Evolutionary conservation across 2,329 filamentous ascomycete species (phyloP).

Genomic region (Colletotrichum filicis): DNA sequence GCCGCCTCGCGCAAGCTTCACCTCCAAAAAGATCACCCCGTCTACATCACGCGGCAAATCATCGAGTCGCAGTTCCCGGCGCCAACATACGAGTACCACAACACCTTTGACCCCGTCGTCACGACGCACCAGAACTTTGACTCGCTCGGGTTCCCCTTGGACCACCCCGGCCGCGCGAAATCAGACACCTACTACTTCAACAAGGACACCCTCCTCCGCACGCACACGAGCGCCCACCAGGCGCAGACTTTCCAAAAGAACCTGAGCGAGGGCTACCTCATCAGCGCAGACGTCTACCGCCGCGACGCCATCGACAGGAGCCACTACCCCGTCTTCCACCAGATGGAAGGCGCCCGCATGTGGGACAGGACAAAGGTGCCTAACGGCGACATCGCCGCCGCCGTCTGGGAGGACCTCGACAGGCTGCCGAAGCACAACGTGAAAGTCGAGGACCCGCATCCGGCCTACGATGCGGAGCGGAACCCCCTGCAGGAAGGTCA

Average conservation of each 20-base stretch:
- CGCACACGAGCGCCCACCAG: constrained; percentile 95
- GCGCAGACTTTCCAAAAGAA: constrained; percentile 81
- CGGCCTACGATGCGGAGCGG: constrained; percentile 77
- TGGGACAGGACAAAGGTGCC: constrained; percentile 79
- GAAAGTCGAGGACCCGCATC: constrained; percentile 85
- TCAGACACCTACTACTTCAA: constrained; percentile 98
- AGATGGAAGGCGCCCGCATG: constrained; percentile 94
- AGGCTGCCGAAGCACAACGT: constrained; percentile 79
- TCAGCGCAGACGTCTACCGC: constrained; percentile 94
- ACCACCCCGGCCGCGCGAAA: constrained; percentile 87
- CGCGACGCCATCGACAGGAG: constrained; percentile 94
- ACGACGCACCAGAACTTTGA: constrained; percentile 92
- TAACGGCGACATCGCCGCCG: constrained; percentile 68
- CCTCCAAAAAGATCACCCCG: constrained; percentile 88
- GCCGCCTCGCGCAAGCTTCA: constrained; percentile 85
- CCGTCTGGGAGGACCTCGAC: constrained; percentile 77
- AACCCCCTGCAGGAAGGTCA: constrained; percentile 84
- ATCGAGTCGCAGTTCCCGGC: constrained; percentile 89
- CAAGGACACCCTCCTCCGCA: constrained; percentile 82
- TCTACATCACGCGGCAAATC: constrained; percentile 89
- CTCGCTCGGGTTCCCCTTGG: constrained; percentile 88
- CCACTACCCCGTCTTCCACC: constrained; percentile 97
- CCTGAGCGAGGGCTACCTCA: constrained; percentile 82
- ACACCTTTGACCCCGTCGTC: constrained; percentile 84
- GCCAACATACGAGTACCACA: constrained; percentile 80